Conservation (phyloP, 1,139 yeast species). For the Debaryomyces robertsiae region DNA sequence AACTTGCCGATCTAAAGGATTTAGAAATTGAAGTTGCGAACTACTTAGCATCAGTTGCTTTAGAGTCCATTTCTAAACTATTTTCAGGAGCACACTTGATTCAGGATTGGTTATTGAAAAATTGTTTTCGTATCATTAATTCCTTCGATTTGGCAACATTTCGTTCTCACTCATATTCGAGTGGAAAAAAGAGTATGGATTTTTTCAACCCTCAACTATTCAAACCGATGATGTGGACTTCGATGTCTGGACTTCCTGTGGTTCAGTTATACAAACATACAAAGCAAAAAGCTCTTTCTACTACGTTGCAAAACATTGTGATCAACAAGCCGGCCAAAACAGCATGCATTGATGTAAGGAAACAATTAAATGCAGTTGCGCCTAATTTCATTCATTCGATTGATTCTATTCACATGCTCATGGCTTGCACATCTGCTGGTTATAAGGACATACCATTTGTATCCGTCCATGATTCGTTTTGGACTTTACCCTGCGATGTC, state of each 20-base stretch:
- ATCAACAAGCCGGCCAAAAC: constrained; percentile 20
- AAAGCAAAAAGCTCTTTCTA: constrained; percentile 18
- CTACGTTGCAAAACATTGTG: constrained; percentile 31
- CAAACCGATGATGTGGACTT: constrained; percentile 48
- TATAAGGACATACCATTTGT: constrained; percentile 30
- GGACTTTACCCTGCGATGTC: constrained; percentile 45
- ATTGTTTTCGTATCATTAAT: constrained; percentile 31
- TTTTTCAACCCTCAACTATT: constrained; percentile 21
- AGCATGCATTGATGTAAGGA: constrained; percentile 31
- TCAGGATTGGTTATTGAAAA: constrained; percentile 41
- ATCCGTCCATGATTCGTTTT: constrained; percentile 49
- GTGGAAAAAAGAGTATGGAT: constrained; percentile 14
- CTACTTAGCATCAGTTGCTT: constrained; percentile 32
- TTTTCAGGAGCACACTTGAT: constrained; percentile 38
- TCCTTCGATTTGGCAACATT: constrained; percentile 28
- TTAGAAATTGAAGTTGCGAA: constrained; percentile 16
- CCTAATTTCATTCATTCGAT: constrained; percentile 51
- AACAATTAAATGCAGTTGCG: constrained; percentile 43
- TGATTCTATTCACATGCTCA: constrained; percentile 43
- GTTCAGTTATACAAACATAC: constrained; percentile 38
- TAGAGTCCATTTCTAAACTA: constrained; percentile 36
- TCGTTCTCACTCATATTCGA: constrained; percentile 13
- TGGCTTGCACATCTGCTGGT: constrained; percentile 35
- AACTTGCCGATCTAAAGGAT: constrained; percentile 5
- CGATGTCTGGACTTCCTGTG: constrained; percentile 46